phyloP scores from a whole-genome alignment of 495 filamentous ascomycete species.

The Filosporella fistucella region DNA sequence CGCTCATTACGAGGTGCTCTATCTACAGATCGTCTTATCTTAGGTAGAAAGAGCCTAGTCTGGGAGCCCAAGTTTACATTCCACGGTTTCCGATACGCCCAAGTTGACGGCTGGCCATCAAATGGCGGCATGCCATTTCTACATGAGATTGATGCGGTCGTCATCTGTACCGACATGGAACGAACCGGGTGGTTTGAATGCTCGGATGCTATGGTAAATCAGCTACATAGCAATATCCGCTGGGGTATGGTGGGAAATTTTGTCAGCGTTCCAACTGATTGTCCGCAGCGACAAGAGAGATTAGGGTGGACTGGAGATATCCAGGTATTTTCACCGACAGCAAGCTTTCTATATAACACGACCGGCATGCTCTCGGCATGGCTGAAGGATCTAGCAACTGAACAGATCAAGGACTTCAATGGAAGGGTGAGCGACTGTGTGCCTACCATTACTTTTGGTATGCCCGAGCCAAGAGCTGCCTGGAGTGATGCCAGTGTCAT shows the following conservation, averaged over 20 bases:
- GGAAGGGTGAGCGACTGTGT: conserved; percentile 10
- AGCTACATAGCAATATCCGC: conserved; percentile 42
- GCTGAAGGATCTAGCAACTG: conserved; percentile 29
- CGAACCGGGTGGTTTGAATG: conserved; percentile 41
- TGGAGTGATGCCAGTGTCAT: conserved; percentile 45
- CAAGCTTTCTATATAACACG: conserved; percentile 46
- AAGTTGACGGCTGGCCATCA: conserved; percentile 42
- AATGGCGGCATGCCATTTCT: conserved; percentile 16
- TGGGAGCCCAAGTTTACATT: conserved; percentile 48
- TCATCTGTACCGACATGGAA: conserved; percentile 46
- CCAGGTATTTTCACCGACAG: conserved; percentile 42
- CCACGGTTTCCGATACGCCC: conserved; percentile 51
- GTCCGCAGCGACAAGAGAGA: conserved; percentile 51
- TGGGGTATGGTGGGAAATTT: conserved; percentile 55
- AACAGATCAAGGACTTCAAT: conserved; percentile 15
- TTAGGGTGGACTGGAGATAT: conserved; percentile 54
- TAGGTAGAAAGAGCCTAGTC: conserved; percentile 20
- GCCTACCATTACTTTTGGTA: conserved; percentile 3
- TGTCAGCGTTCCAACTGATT: conserved; percentile 48
- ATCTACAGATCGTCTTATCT: conserved; percentile 37
- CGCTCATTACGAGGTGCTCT: conserved; percentile 43
- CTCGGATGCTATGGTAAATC: conserved; percentile 41
- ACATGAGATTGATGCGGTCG: conserved; percentile 36
- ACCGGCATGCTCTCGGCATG: conserved; percentile 43
- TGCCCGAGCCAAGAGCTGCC: conserved; percentile 27